Conservation (phyloP, 2,329 filamentous ascomycete genomes). For the Aureobasidium mangrovei region DNA sequence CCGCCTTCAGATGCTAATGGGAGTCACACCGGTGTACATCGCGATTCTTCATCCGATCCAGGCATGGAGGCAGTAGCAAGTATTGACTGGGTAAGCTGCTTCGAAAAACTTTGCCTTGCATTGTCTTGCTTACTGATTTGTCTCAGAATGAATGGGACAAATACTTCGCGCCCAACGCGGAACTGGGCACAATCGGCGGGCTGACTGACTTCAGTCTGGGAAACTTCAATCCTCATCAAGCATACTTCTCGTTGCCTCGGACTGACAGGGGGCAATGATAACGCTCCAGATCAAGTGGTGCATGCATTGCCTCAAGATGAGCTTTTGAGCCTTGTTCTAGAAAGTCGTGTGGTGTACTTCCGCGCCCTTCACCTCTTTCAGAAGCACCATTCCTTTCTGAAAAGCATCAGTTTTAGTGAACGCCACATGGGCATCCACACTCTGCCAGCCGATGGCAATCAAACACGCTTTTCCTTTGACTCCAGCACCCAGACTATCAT, state of each 20-base stretch:
- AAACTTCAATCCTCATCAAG: slow-evolving; percentile 20
- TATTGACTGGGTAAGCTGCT: slow-evolving; percentile 55
- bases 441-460: slow-evolving; percentile 44
- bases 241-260: slow-evolving; percentile 4
- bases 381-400: slow-evolving; percentile 29
- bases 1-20: slow-evolving; percentile 19
- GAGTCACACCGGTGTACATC: slow-evolving; percentile 17
- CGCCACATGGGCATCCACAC: slow-evolving; percentile 40
- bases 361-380: slow-evolving; percentile 37
- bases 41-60: slow-evolving; percentile 20
- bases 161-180: slow-evolving; percentile 32
- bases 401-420: slow-evolving; percentile 40
- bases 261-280: neutral
- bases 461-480: slow-evolving; percentile 35
- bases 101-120: neutral
- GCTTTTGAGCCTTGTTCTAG: neutral
- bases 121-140: neutral
- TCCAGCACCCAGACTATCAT: slow-evolving; percentile 19
- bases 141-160: slow-evolving; percentile 39
- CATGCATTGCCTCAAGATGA: neutral
- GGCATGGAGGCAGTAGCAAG: slow-evolving; percentile 37
- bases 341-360: slow-evolving; percentile 28
- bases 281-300: neutral
- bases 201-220: slow-evolving; percentile 28
- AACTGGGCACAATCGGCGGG: slow-evolving; percentile 26